Evolutionary conservation across 192 early-diverging fungal species (phyloP), one percentile per base, ranked within the genome.

Genomic region (Backusella morwellensis): DNA sequence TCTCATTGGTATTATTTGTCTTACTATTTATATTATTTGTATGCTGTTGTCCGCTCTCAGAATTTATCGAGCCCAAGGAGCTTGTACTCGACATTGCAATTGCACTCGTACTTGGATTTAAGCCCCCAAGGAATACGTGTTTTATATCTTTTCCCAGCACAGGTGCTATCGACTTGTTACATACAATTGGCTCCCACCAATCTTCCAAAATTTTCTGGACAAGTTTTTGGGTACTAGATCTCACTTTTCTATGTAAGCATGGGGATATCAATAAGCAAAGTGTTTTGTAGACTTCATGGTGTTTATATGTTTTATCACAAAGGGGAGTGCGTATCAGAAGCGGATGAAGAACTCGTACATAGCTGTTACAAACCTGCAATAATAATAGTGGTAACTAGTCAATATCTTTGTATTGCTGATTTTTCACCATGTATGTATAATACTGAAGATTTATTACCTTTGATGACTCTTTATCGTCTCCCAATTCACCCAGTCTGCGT

Each of bases 401-500:
- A 44, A 44, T 56, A 3, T 11, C n/a, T 23, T 59, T 59, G 14
- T 59, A 26, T 59, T 26, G 8, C 14, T 34, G 11, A 36, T 44
- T 21, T 12, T 69, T 41, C n/a, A 36, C 21, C 2, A 3, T 9
- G 34, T 34, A 50, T 14, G 32, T 36, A 21, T 67, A 72, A 2
- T 41, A 14, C 14, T 69, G 38, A 38, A 12, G 29, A 36, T 66
- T 11, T 36, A 66, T 68, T 68, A 67, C 77, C 32, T 72, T 63
- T 29, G 56, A 72, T 50, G 72, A 63, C 41, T 72, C 78, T 42
- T 29, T 70, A 32, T 75, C 78, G n/a, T 78, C 82, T 29, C 75
- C 82, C 21, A 96, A 81, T 75, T 95, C 86, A 77, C 90, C 85
- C 14, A 94, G 81, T 77, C 96, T 95, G 54, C 97, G 87, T 35